A percentile compares a stretch with the other conserved stretches of the same genome.
phyloP scores from a whole-genome alignment of 2,329 filamentous ascomycete species.

The Ustulina deusta region DNA sequence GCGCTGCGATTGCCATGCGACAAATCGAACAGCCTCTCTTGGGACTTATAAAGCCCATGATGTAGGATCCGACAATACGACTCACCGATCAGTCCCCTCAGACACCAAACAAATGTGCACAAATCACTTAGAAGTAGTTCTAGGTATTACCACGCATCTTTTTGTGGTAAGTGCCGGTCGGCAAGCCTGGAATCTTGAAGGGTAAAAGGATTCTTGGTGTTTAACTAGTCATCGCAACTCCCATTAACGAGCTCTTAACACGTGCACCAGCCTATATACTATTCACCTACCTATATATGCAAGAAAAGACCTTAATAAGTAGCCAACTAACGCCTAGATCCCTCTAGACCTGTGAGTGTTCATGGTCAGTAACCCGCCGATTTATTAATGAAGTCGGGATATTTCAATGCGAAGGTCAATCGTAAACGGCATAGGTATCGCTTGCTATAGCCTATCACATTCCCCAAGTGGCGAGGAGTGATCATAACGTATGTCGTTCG shows the following conservation, averaged over 20 bases:
- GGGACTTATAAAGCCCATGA: too few species aligned
- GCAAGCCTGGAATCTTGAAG: background rate
- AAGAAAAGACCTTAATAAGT: background rate
- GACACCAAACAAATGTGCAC: background rate
- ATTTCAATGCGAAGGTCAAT: background rate
- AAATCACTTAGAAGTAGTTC: background rate
- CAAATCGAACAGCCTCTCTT: too few species aligned
- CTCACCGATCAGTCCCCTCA: background rate
- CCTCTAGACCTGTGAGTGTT: background rate
- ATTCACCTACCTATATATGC: too few species aligned
- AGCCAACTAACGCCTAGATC: background rate
- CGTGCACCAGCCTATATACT: background rate
- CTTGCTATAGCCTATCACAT: background rate
- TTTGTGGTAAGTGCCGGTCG: background rate
- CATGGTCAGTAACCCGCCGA: background rate
- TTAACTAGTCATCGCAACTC: background rate
- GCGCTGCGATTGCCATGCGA: too few species aligned
- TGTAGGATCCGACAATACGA: background rate
- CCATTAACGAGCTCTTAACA: background rate
- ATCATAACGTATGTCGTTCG: background rate
- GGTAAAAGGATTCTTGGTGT: background rate
- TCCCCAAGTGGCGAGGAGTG: background rate
- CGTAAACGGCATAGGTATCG: background rate
- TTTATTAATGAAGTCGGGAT: background rate
- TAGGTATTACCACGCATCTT: background rate